phyloP scores from a whole-genome alignment of 2,329 filamentous ascomycete genomes.

The Ophiostoma australiae region DNA sequence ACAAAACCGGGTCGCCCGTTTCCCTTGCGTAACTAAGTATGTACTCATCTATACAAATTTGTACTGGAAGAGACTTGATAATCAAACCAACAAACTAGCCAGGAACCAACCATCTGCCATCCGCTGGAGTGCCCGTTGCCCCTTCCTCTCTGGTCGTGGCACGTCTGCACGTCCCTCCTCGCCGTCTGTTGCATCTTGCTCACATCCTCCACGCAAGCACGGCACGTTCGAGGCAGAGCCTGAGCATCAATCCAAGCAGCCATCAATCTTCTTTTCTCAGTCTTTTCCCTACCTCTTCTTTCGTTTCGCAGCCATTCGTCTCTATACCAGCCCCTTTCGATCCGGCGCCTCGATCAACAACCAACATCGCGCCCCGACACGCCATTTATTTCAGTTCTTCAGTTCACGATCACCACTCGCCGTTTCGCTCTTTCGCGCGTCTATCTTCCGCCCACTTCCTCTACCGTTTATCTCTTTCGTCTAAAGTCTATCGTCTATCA shows the following conservation, averaged over 20 bases:
- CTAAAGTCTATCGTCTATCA: too few relatives aligned
- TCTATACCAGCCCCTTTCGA: neutral
- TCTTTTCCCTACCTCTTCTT: neutral
- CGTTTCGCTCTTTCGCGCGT: neutral
- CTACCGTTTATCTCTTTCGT: neutral
- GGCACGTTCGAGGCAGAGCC: conserved; percentile 11
- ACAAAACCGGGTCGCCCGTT: conserved; percentile 11
- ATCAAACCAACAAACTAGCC: conserved; percentile 20
- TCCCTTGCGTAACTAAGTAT: conserved; percentile 6
- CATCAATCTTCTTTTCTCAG: neutral
- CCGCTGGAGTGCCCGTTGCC: conserved; percentile 2
- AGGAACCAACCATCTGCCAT: conserved; percentile 6
- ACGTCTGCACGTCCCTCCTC: neutral
- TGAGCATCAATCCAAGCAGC: conserved; percentile 4
- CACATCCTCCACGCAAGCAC: neutral
- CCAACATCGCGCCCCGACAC: conserved; percentile 1
- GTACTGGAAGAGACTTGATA: conserved; percentile 20
- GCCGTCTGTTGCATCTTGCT: conserved; percentile 7
- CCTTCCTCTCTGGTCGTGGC: conserved; percentile 17
- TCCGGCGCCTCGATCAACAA: neutral
- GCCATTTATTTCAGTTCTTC: neutral
- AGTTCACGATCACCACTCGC: neutral
- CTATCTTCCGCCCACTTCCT: neutral
- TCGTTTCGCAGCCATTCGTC: neutral
- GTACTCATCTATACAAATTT: conserved; percentile 19